These are phyloP conservation scores for Leishmania arabica DNA, from an alignment of 208 protist species.

Conservation along the genomic window DNA sequence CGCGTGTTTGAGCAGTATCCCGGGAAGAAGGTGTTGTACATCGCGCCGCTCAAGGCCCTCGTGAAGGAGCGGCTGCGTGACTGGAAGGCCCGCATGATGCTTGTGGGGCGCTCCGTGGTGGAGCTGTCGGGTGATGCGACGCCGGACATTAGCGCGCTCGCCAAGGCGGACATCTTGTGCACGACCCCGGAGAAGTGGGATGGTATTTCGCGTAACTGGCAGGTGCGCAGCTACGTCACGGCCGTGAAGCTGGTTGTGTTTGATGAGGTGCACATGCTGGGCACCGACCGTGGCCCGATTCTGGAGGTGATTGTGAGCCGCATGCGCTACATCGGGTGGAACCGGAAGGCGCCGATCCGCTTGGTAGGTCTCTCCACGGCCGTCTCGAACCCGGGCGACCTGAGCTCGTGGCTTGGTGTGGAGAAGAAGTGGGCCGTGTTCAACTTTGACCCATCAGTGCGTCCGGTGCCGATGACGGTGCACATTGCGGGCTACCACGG, in stretches of 20 bases:
- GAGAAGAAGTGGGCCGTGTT: conserved; percentile 93
- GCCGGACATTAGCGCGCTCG: conserved; percentile 93
- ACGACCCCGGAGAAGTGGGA: conserved; percentile 99
- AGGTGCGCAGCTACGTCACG: conserved; percentile 95
- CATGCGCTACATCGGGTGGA: conserved; percentile 98
- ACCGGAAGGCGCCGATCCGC: conserved; percentile 93
- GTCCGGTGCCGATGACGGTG: conserved; percentile 98
- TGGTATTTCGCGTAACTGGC: conserved; percentile 98
- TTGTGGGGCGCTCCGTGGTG: conserved; percentile 94
- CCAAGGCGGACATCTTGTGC: conserved; percentile 96
- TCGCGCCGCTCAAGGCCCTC: conserved; percentile 99
- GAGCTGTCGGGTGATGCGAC: conserved; percentile 98
- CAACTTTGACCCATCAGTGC: conserved; percentile 98
- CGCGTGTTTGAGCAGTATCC: conserved; percentile 91
- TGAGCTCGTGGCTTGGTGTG: conserved; percentile 99
- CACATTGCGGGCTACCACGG: conserved; percentile 97
- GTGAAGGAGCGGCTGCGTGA: conserved; percentile 99
- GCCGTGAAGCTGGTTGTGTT: conserved; percentile 97
- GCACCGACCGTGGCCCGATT: conserved; percentile 98
- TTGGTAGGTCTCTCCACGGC: conserved; percentile 99
- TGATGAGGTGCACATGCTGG: conserved; percentile 99
- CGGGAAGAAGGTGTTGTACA: conserved; percentile 98
- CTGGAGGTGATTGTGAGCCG: conserved; percentile 99
- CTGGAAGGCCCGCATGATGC: conserved; percentile 94
- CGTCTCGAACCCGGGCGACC: conserved; percentile 98